Conservation (phyloP, 768 basidiomycete genomes). For the Pleurotus giganteus region DNA sequence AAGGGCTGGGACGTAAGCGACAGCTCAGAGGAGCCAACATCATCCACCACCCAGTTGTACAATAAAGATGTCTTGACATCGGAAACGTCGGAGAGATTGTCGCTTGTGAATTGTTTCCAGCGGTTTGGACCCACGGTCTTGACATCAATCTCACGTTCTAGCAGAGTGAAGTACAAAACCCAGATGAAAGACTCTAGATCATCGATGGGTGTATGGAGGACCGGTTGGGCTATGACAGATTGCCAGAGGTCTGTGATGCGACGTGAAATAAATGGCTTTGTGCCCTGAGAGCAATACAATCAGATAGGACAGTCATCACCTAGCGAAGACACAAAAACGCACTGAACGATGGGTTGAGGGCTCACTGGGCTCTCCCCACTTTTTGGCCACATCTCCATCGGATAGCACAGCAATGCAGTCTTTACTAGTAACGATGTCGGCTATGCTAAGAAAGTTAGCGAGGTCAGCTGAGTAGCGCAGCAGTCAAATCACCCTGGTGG, state of each 20-base stretch:
- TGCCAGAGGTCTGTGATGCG: neutral
- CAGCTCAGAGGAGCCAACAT: neutral
- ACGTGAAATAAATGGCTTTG: slow-evolving; percentile 6
- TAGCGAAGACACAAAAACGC: neutral
- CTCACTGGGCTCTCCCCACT: slow-evolving; percentile 1
- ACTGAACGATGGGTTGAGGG: slow-evolving; percentile 9
- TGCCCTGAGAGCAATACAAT: slow-evolving; percentile 8
- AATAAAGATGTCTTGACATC: neutral
- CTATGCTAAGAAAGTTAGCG: neutral
- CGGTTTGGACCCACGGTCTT: neutral
- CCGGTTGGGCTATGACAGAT: neutral
- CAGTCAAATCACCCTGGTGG: neutral
- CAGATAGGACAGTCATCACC: neutral
- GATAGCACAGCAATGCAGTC: slow-evolving; percentile 6
- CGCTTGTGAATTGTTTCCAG: neutral
- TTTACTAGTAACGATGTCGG: neutral
- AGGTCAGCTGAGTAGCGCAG: neutral
- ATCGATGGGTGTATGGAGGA: slow-evolving; percentile 11
- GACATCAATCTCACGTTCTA: neutral
- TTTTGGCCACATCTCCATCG: slow-evolving; percentile 10
- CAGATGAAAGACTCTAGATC: slow-evolving; percentile 12
- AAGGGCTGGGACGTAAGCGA: neutral
- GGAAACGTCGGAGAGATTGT: neutral
- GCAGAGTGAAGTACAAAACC: slow-evolving; percentile 4
- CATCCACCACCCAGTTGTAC: neutral